Base-by-base conservation (phyloP, 768 basidiomycete species). In the Clathrus columnatus region DNA sequence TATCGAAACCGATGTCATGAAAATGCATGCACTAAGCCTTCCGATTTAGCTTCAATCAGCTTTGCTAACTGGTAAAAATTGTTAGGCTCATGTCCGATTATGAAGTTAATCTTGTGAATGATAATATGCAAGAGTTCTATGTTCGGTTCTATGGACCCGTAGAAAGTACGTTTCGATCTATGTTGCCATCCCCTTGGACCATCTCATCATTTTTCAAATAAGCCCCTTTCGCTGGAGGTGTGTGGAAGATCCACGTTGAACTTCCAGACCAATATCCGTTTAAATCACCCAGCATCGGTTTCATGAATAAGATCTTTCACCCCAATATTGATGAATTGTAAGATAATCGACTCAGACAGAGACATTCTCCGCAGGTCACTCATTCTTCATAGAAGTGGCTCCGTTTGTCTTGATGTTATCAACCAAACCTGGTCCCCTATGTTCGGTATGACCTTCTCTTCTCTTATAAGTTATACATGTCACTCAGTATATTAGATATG, bases 291-390 rank as follows among this genome's bases (percentile, higher is more conserved):
- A 93, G 91, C 67, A 99, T 99, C 62, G 96, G 96, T 1, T 99
- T 99, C 72, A 94, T 96, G 91, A 99, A 99, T 81, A 97, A 97
- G 86, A 97, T 99, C 69, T 98, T 96, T 68, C 96, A 98, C 64
- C 96, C 96, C 18, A 99, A 99, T 67, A 99, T 99, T 65, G 96
- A 99, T 72, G 96, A 99, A 71, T 74, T 96, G 87, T 97, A 69
- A 66, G 91, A 75, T 23, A 1, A n/a, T 46, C 23, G 43, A 14
- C 30, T n/a, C 58, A 57, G 54, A 48, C 54, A 27, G 41, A 30
- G 42, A n/a, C 44, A 55, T n/a, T 51, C 20, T 5, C 21, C 45
- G 30, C 18, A n/a, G 28, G 29, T n/a, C 47, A 49, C 26, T 32
- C 32, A 54, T 29, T 54, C 57, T 8, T 51, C 53, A 27, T 67